Evolutionary conservation across 1,284 basidiomycete species (phyloP).

Genomic region (Ceratobasidium sp.): DNA sequence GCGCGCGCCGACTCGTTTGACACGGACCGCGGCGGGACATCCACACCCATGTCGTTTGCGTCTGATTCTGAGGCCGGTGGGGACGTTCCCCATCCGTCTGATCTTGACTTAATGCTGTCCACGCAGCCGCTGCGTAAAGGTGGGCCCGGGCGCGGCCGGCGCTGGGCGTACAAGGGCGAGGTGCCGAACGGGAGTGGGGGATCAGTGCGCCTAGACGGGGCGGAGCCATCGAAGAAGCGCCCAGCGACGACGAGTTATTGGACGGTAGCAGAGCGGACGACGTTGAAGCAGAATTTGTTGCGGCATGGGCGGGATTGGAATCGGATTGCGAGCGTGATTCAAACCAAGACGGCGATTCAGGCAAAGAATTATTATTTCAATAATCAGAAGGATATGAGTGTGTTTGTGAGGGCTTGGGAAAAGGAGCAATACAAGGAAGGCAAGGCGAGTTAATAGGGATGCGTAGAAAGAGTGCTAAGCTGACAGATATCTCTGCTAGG

Average conservation of each 20-base stretch:
- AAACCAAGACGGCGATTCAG: constrained; percentile 83
- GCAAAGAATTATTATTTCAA: constrained; percentile 74
- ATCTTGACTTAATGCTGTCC: constrained; percentile 37
- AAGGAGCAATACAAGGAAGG: constrained; percentile 36
- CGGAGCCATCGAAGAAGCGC: constrained; percentile 50
- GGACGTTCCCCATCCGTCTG: constrained; percentile 29
- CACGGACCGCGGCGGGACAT: constrained; percentile 27
- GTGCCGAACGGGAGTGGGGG: constrained; percentile 36
- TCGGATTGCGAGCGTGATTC: constrained; percentile 76
- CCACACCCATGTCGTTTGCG: constrained; percentile 24
- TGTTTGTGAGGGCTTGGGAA: constrained; percentile 57
- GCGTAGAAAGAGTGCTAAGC: not conserved
- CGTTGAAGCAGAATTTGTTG: constrained; percentile 71
- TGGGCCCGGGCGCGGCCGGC: constrained; percentile 39
- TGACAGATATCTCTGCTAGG: constrained; percentile 17
- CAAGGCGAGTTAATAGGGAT: constrained; percentile 27
- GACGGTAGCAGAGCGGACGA: constrained; percentile 62
- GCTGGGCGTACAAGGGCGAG: constrained; percentile 44
- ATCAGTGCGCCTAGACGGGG: constrained; percentile 25
- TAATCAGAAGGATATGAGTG: constrained; percentile 61
- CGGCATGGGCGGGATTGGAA: constrained; percentile 81
- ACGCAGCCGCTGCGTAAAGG: constrained; percentile 43
- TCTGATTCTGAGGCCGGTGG: constrained; percentile 35
- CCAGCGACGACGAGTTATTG: constrained; percentile 59
- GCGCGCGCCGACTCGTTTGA: constrained; percentile 34